Conservation (phyloP, 495 filamentous ascomycete species). For the Lophiotrema nucula region DNA sequence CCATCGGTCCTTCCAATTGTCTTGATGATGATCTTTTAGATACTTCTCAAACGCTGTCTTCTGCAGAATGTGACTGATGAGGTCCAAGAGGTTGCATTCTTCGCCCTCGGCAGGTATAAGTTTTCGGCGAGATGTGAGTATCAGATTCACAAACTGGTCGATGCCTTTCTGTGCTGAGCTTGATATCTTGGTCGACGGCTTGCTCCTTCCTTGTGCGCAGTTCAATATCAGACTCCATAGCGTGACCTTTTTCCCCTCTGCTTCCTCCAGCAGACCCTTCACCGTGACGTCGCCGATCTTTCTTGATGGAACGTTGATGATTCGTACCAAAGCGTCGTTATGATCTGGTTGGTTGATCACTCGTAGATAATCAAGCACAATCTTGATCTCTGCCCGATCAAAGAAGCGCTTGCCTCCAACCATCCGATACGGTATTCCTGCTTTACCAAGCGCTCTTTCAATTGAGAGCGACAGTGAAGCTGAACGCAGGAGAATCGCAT, state of each 20-base stretch:
- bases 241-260: conserved; percentile 61
- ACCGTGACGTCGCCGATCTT: conserved; percentile 81
- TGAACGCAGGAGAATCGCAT: conserved; percentile 83
- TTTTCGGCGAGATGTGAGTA: conserved; percentile 60
- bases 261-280: conserved; percentile 68
- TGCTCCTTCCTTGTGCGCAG: conserved; percentile 67
- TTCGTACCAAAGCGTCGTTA: conserved; percentile 79
- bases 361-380: conserved; percentile 82
- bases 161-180: conserved; percentile 66
- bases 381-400: conserved; percentile 87
- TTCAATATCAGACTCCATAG: conserved; percentile 74
- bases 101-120: conserved; percentile 48
- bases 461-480: conserved; percentile 80
- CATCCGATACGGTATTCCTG: conserved; percentile 90
- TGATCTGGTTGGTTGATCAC: conserved; percentile 83
- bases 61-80: conserved; percentile 72
- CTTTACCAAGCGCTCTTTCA: conserved; percentile 78
- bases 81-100: conserved; percentile 58
- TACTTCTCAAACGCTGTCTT: conserved; percentile 72
- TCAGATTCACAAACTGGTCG: conserved; percentile 59
- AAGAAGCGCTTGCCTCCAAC: conserved; percentile 91
- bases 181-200: conserved; percentile 64
- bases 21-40: conserved; percentile 66
- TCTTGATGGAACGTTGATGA: conserved; percentile 82
- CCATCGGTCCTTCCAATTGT: conserved; percentile 76